phyloP scores from a whole-genome alignment of 2,329 filamentous ascomycete species.

The Diaporthe longicolla region DNA sequence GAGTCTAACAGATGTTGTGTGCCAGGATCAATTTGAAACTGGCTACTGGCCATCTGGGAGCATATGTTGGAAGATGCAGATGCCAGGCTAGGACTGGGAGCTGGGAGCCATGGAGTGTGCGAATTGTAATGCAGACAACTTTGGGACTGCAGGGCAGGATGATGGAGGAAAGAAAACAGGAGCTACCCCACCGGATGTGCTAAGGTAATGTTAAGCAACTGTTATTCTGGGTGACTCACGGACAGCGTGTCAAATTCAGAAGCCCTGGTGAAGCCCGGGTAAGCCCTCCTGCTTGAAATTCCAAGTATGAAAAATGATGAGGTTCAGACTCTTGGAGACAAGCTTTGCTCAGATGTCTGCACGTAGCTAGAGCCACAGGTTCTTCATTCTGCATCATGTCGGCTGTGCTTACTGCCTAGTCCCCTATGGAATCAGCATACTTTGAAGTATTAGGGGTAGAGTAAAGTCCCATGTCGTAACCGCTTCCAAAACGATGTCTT shows the following conservation, averaged over 20 bases:
- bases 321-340: neutral
- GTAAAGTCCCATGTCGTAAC: neutral
- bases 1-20: neutral
- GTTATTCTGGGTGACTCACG: too few species aligned
- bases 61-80: neutral
- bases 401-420: neutral
- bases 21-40: neutral
- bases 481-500: too few species aligned
- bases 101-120: neutral
- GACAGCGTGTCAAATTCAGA: neutral
- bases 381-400: neutral
- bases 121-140: neutral
- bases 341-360: neutral
- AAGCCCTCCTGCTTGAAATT: neutral
- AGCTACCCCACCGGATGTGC: neutral
- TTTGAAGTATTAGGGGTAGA: neutral
- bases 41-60: neutral
- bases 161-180: neutral
- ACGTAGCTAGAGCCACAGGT: neutral
- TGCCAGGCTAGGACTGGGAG: neutral
- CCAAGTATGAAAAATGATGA: neutral
- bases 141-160: neutral
- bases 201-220: neutral
- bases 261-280: neutral
- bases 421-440: neutral